These are phyloP conservation scores for Globisporangium nunn DNA, from an alignment of 352 stramenopile species.

Conservation along the genomic window DNA sequence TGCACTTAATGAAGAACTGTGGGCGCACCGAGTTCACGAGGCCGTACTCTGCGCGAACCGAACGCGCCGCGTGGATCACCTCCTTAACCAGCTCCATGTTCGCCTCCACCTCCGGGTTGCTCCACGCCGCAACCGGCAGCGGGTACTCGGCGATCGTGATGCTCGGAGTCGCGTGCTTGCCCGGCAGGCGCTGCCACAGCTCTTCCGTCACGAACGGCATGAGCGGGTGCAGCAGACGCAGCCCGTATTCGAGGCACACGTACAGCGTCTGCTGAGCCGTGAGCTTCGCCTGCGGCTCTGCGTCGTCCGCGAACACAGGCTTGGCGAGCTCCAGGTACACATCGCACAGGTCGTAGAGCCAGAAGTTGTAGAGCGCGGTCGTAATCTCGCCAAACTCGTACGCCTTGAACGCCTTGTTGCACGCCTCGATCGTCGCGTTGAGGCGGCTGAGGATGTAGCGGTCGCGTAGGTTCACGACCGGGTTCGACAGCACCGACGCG, in stretches of 20 bases:
- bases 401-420: slow-evolving; percentile 79
- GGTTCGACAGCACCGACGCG: slow-evolving; percentile 55
- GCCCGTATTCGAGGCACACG: slow-evolving; percentile 71
- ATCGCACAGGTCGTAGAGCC: slow-evolving; percentile 98
- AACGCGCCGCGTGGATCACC: slow-evolving; percentile 93
- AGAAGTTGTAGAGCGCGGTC: slow-evolving; percentile 95
- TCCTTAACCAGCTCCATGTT: slow-evolving; percentile 93
- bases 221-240: slow-evolving; percentile 94
- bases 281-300: slow-evolving; percentile 54
- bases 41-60: slow-evolving; percentile 87
- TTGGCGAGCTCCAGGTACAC: slow-evolving; percentile 99
- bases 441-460: slow-evolving; percentile 83
- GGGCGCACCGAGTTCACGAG: slow-evolving; percentile 75
- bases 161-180: slow-evolving; percentile 52
- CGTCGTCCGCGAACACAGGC: slow-evolving; percentile 88
- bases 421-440: slow-evolving; percentile 64
- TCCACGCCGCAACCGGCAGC: slow-evolving; percentile 74
- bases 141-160: slow-evolving; percentile 82
- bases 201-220: slow-evolving; percentile 98
- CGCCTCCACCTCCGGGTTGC: slow-evolving; percentile 82
- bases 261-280: slow-evolving; percentile 83
- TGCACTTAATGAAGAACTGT: slow-evolving; percentile 88
- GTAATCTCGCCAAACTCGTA: slow-evolving; percentile 97
- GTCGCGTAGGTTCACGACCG: slow-evolving; percentile 56
- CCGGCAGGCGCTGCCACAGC: slow-evolving; percentile 82